phyloP scores from a whole-genome alignment of 805 yeast species.

The Candida xiaguanensis region DNA sequence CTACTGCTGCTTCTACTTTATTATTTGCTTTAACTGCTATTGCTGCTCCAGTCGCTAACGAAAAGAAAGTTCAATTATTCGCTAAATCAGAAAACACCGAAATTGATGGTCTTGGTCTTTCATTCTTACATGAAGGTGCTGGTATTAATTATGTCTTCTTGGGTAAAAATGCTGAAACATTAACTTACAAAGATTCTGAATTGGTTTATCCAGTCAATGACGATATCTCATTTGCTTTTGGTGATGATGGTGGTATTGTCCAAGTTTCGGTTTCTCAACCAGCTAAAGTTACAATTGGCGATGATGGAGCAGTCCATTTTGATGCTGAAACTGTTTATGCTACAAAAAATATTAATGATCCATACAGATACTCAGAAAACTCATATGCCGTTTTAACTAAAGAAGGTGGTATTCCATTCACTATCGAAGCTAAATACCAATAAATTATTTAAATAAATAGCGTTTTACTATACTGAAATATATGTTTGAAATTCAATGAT shows the following conservation, averaged over 20 bases:
- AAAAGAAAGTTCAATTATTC: constrained; percentile 15
- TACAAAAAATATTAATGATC: constrained; percentile 25
- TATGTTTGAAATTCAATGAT: no score
- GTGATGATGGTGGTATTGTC: constrained; percentile 8
- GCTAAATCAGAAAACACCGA: constrained; percentile 22
- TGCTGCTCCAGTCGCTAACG: constrained; percentile 6
- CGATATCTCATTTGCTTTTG: neutral
- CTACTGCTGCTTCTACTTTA: constrained; percentile 4
- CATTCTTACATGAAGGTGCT: constrained; percentile 41
- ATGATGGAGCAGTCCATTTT: constrained; percentile 11
- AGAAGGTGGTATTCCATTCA: constrained; percentile 7
- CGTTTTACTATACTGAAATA: no score
- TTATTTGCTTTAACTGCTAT: constrained; percentile 8
- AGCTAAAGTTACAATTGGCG: constrained; percentile 8
- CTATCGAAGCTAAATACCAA: constrained; percentile 1
- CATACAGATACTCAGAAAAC: constrained; percentile 21
- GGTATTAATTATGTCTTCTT: constrained; percentile 38
- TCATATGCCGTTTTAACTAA: constrained; percentile 13
- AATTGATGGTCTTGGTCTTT: constrained; percentile 26
- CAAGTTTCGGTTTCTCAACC: constrained; percentile 10
- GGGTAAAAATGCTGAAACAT: constrained; percentile 1
- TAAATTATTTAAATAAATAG: neutral
- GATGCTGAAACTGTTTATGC: constrained; percentile 21
- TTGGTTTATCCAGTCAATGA: neutral
- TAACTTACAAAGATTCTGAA: neutral